A percentile compares a stretch with the other conserved stretches of the same genome.
Evolutionary conservation across 371 early-diverging fungal species (phyloP).

Genomic region (Mortierella sp.): DNA sequence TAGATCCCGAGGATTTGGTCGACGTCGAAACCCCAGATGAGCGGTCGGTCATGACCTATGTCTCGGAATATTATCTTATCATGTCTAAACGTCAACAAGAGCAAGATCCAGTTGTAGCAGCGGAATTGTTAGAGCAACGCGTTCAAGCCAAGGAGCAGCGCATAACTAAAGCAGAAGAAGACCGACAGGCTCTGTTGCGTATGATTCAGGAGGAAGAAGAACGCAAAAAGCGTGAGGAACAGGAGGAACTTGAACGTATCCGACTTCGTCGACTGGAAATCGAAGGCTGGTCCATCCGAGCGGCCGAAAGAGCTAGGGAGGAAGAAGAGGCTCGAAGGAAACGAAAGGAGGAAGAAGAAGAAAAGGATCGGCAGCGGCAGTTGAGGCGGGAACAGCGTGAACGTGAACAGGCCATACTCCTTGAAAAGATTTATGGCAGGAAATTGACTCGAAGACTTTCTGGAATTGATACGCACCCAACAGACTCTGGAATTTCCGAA

Average conservation of each 20-base stretch:
- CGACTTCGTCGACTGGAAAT: slow-evolving; percentile 51
- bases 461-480: not conserved
- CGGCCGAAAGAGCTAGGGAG: slow-evolving; percentile 47
- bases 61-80: slow-evolving; percentile 65
- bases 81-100: slow-evolving; percentile 54
- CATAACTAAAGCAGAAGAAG: slow-evolving; percentile 34
- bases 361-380: slow-evolving; percentile 35
- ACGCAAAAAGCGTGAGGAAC: slow-evolving; percentile 39
- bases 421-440: slow-evolving; percentile 15
- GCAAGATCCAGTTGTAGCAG: slow-evolving; percentile 25
- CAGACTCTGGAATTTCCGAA: not conserved
- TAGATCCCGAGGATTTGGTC: slow-evolving; percentile 70
- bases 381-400: slow-evolving; percentile 49
- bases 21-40: slow-evolving; percentile 68
- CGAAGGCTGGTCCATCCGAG: slow-evolving; percentile 55
- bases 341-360: slow-evolving; percentile 52
- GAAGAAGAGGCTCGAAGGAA: slow-evolving; percentile 55
- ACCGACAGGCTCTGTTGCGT: slow-evolving; percentile 25
- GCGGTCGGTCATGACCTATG: slow-evolving; percentile 71
- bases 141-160: slow-evolving; percentile 46
- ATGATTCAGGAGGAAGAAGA: slow-evolving; percentile 35
- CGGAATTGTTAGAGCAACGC: slow-evolving; percentile 25
- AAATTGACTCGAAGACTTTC: not conserved
- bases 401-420: slow-evolving; percentile 37
- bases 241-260: slow-evolving; percentile 50